Percentiles rank a stretch among this genome's conserved stretches.
Evolutionary conservation across 2,329 filamentous ascomycete genomes (phyloP).

Genomic region (Stagonosporopsis cucurbitacearum): DNA sequence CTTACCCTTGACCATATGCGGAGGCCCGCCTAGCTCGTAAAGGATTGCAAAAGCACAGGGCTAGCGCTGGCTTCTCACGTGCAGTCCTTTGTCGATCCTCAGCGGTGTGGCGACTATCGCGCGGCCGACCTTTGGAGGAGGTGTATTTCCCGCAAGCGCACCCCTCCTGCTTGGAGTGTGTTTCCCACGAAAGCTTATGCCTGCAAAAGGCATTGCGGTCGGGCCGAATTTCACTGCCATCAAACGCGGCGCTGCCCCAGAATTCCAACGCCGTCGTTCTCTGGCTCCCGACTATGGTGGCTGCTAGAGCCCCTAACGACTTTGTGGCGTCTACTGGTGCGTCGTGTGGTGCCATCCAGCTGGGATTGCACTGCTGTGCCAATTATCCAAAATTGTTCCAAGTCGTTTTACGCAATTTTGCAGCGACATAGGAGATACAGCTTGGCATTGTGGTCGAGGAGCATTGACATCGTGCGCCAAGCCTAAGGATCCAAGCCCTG

Average conservation of each 20-base stretch:
- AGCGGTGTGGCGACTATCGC: constrained; percentile 23
- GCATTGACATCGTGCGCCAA: constrained; percentile 1
- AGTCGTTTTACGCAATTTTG: not conserved
- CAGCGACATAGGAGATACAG: not conserved
- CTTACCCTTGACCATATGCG: constrained; percentile 1
- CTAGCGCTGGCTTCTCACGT: constrained; percentile 5
- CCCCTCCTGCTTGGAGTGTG: not conserved
- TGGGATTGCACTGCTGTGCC: constrained; percentile 1
- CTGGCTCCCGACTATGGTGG: constrained; percentile 3
- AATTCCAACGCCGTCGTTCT: constrained; percentile 5
- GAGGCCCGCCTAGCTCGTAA: constrained; percentile 2
- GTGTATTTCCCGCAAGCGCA: constrained; percentile 14
- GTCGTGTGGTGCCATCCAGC: constrained; percentile 2
- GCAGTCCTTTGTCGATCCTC: constrained; percentile 8
- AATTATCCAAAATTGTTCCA: not conserved
- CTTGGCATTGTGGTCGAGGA: constrained; percentile 1
- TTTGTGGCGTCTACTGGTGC: not conserved
- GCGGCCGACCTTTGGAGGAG: not conserved
- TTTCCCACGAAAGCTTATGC: constrained; percentile 13
- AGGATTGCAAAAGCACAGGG: constrained; percentile 2
- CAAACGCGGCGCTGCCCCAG: constrained; percentile 11
- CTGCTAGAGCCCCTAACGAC: constrained; percentile 1
- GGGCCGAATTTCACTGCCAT: constrained; percentile 6
- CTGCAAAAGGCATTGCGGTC: not conserved
- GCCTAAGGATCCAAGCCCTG: not conserved